Base-by-base conservation (phyloP, 768 basidiomycete genomes). In the Hypholoma sublateritium region DNA sequence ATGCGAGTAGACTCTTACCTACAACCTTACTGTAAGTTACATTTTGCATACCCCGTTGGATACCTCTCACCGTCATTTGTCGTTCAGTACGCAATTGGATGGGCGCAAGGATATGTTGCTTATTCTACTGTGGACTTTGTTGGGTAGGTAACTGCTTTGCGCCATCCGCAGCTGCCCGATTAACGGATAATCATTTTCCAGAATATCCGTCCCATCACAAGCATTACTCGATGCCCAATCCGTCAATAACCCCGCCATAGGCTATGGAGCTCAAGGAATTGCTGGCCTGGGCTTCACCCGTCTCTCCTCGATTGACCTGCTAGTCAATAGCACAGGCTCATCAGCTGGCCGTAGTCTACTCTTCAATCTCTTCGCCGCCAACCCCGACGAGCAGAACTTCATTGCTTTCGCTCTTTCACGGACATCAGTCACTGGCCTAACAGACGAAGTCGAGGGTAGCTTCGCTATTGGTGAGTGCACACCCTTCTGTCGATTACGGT, bases 321-420 rank as follows among this genome's bases (percentile, higher is more conserved):
- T 74, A 5, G 69, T 91, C 45, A 88, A 87, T 61, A 63, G 70
- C 32, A 83, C 87, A 1, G 79, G 81, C 24, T 77, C 80, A 1
- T 77, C 82, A 2, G 73, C 80, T 5, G 92, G 91, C 17, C 81
- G 87, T 28, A 85, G 83, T 60, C 65, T 94, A 43, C 78, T 94
- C 19, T 88, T 85, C 74, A 94, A 91, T 63, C 72, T 89, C 35
- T 94, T 94, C 69, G 72, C 76, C 19, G 77, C 81, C 62, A 87
- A 92, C 69, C 82, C 84, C 3, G 71, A 67, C 9, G 82, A 89
- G 65, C 89, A 90, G 46, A 94, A 93, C 64, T 94, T 84, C 68
- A 87, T 94, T 61, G 83, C 90, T 0, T 88, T 94, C 64, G 79
- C 88, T 0, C 75, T 94, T 24, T 83, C 89, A 64, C 75, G 90